Evolutionary conservation across 768 basidiomycete species (phyloP).

Genomic region (Boletales sp.): DNA sequence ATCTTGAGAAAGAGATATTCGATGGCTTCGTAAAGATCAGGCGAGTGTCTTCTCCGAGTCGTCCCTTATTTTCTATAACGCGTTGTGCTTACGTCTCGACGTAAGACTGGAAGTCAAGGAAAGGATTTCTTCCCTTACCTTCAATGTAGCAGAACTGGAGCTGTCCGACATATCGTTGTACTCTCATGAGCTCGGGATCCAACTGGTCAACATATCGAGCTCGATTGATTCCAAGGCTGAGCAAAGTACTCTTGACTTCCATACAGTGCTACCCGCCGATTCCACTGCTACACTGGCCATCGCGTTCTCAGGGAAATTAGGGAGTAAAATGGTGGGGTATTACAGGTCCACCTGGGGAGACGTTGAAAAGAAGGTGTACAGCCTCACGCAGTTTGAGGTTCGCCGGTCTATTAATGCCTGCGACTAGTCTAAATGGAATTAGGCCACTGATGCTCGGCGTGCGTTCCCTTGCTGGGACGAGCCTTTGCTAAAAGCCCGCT

Average conservation of each 20-base stretch:
- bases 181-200: slow-evolving; percentile 49
- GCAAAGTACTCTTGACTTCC: slow-evolving; percentile 59
- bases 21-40: slow-evolving; percentile 71
- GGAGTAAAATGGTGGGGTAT: slow-evolving; percentile 76
- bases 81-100: neutral
- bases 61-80: neutral
- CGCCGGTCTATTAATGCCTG: slow-evolving; percentile 1
- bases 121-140: slow-evolving; percentile 56
- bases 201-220: slow-evolving; percentile 43
- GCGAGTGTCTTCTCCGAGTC: slow-evolving; percentile 35
- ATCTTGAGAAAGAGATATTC: slow-evolving; percentile 74
- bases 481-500: slow-evolving; percentile 84
- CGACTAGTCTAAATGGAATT: slow-evolving; percentile 2
- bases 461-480: slow-evolving; percentile 94
- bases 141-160: slow-evolving; percentile 62
- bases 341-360: slow-evolving; percentile 67
- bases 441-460: slow-evolving; percentile 83
- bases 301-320: slow-evolving; percentile 65
- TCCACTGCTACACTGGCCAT: slow-evolving; percentile 70
- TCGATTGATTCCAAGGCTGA: slow-evolving; percentile 60
- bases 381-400: slow-evolving; percentile 89
- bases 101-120: slow-evolving; percentile 59
- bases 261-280: slow-evolving; percentile 56
- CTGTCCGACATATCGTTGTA: slow-evolving; percentile 55
- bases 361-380: slow-evolving; percentile 61